These are phyloP conservation scores for Russula foetens DNA, from an alignment of 768 basidiomycete species.

Conservation along the genomic window DNA sequence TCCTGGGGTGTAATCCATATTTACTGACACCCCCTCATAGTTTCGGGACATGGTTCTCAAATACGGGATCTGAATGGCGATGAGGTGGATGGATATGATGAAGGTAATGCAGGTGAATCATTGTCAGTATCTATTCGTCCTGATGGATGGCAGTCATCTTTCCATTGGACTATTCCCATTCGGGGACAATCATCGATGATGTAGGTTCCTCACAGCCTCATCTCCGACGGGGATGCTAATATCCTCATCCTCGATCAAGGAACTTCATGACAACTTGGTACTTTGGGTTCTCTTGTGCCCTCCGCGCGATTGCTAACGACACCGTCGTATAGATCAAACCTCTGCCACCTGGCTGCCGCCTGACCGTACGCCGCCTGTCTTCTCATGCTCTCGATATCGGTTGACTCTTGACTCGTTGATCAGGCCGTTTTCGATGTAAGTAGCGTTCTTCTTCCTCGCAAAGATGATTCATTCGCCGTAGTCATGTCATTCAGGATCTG, in stretches of 20 bases:
- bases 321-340: slow-evolving; percentile 25
- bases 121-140: neutral
- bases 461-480: slow-evolving; percentile 10
- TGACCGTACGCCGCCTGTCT: slow-evolving; percentile 28
- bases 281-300: neutral
- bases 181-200: slow-evolving; percentile 43
- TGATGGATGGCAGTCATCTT: slow-evolving; percentile 31
- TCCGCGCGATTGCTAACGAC: neutral
- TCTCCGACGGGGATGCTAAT: neutral
- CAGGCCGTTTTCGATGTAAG: slow-evolving; percentile 20
- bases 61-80: slow-evolving; percentile 33
- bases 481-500: slow-evolving; percentile 37
- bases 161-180: slow-evolving; percentile 38
- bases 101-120: slow-evolving; percentile 16
- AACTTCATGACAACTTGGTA: slow-evolving; percentile 16
- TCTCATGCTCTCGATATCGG: neutral
- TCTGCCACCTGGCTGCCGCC: slow-evolving; percentile 41
- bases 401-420: neutral
- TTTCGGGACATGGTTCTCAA: slow-evolving; percentile 46
- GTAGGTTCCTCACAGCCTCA: slow-evolving; percentile 24
- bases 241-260: neutral
- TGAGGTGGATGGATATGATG: slow-evolving; percentile 35
- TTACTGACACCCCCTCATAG: neutral
- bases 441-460: neutral
- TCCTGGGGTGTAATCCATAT: neutral